Evolutionary conservation across 2,329 filamentous ascomycete genomes (phyloP).

Genomic region (Pseudopithomyces chartarum): DNA sequence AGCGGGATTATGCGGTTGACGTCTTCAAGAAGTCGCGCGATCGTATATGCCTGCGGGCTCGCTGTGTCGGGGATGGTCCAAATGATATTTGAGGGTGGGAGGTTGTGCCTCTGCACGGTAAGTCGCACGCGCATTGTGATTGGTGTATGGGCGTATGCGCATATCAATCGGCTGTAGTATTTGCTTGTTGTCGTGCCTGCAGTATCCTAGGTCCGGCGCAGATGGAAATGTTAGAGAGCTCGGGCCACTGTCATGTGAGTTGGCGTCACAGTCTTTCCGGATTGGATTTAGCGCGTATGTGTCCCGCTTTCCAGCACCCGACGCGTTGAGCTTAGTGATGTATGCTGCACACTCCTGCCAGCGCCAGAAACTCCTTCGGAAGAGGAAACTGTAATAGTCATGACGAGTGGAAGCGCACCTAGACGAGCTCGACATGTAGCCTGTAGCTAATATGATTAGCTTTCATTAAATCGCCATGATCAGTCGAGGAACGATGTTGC

Average conservation of each 20-base stretch:
- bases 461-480: no score
- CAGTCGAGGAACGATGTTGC: no score
- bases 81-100: constrained; percentile 45
- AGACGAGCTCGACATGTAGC: no score
- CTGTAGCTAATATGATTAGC: no score
- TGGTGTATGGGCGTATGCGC: neutral
- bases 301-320: no score
- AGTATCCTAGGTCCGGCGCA: neutral
- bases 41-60: constrained; percentile 55
- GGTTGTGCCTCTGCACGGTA: constrained; percentile 41
- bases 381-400: no score
- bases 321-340: no score
- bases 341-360: no score
- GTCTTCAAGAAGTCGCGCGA: constrained; percentile 76
- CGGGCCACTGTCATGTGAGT: constrained; percentile 10
- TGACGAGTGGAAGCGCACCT: no score
- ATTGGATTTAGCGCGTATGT: neutral
- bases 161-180: no score
- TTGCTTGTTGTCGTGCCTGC: neutral
- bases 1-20: constrained; percentile 82
- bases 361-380: no score
- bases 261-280: constrained; percentile 1
- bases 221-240: constrained; percentile 1
- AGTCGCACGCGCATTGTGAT: constrained; percentile 44
- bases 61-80: constrained; percentile 42